These are phyloP conservation scores for Grifola frondosa DNA, from an alignment of 1,284 basidiomycete genomes.

Conservation along the genomic window DNA sequence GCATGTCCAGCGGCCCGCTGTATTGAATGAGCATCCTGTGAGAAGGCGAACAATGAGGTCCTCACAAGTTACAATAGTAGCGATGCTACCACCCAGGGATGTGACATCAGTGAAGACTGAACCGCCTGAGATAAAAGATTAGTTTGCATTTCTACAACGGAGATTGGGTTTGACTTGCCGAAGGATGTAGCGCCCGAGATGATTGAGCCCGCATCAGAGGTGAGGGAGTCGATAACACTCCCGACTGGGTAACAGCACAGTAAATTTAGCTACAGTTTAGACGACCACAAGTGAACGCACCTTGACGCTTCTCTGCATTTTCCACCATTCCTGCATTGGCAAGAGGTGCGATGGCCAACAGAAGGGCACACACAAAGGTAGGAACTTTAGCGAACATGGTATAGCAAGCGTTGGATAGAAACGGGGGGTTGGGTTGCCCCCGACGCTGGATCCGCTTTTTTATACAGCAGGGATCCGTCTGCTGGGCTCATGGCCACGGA, in stretches of 20 bases:
- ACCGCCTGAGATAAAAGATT: slow-evolving; percentile 6
- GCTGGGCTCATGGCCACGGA: too few relatives aligned
- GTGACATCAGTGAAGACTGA: slow-evolving; percentile 25
- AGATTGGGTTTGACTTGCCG: not conserved
- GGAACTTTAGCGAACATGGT: slow-evolving; percentile 18
- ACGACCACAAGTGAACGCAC: too few relatives aligned
- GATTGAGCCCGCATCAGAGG: slow-evolving; percentile 30
- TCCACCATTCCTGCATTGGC: slow-evolving; percentile 4
- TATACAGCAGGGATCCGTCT: too few relatives aligned
- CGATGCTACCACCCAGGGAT: slow-evolving; percentile 29
- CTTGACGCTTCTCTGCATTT: slow-evolving; percentile 25
- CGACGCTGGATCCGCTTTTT: too few relatives aligned
- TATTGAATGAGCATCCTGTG: not conserved
- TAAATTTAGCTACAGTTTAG: too few relatives aligned
- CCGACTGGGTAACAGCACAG: slow-evolving; percentile 24
- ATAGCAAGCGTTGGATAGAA: not conserved
- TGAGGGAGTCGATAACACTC: slow-evolving; percentile 28
- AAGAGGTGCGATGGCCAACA: slow-evolving; percentile 10
- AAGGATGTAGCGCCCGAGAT: slow-evolving; percentile 15
- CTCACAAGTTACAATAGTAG: slow-evolving; percentile 52
- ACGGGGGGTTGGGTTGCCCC: too few relatives aligned
- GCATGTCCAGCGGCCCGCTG: slow-evolving; percentile 45
- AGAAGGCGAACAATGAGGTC: slow-evolving; percentile 5
- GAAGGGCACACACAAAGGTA: slow-evolving; percentile 14
- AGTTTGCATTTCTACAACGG: not conserved